Evolutionary conservation across 23 red algal species (phyloP).

Genomic region (Chondrus crispus): DNA sequence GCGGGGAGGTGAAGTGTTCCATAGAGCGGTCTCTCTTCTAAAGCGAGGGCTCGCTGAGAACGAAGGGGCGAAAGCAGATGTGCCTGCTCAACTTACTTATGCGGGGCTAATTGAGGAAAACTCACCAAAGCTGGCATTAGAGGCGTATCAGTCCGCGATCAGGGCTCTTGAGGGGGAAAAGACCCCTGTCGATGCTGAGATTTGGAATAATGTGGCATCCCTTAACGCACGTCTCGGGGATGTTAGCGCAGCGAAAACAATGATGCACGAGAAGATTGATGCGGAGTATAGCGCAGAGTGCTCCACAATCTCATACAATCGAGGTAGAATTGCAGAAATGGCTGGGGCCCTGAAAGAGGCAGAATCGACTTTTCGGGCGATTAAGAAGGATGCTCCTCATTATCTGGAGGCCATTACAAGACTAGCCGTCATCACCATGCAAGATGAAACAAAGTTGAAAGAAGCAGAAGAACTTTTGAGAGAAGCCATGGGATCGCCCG

Average conservation of each 20-base stretch:
- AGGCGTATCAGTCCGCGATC: slow-evolving; percentile 33
- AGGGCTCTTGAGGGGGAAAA: slow-evolving; percentile 6
- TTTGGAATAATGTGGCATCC: slow-evolving; percentile 53
- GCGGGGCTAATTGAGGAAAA: slow-evolving; percentile 48
- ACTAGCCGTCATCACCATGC: slow-evolving; percentile 28
- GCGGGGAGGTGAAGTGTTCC: slow-evolving; percentile 46
- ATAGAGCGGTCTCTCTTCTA: slow-evolving; percentile 38
- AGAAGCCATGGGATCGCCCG: slow-evolving; percentile 32
- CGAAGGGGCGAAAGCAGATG: slow-evolving; percentile 30
- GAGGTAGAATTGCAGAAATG: slow-evolving; percentile 32
- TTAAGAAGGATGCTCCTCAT: slow-evolving; percentile 33
- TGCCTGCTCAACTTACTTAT: slow-evolving; percentile 41
- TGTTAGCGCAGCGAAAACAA: slow-evolving; percentile 34
- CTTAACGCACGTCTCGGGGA: slow-evolving; percentile 29
- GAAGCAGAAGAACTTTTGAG: slow-evolving; percentile 41
- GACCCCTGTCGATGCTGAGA: slow-evolving; percentile 32
- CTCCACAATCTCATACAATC: slow-evolving; percentile 39
- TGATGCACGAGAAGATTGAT: slow-evolving; percentile 29
- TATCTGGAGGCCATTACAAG: slow-evolving; percentile 42
- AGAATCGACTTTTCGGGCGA: slow-evolving; percentile 1
- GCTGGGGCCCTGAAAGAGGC: not conserved
- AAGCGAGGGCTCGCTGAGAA: slow-evolving; percentile 14
- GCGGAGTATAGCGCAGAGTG: not conserved
- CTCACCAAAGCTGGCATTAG: slow-evolving; percentile 29
- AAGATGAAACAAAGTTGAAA: not conserved